Percentiles rank a stretch among this genome's conserved stretches.
Conservation (phyloP, 2,329 filamentous ascomycete genomes). For the Trichophyton equinum region DNA sequence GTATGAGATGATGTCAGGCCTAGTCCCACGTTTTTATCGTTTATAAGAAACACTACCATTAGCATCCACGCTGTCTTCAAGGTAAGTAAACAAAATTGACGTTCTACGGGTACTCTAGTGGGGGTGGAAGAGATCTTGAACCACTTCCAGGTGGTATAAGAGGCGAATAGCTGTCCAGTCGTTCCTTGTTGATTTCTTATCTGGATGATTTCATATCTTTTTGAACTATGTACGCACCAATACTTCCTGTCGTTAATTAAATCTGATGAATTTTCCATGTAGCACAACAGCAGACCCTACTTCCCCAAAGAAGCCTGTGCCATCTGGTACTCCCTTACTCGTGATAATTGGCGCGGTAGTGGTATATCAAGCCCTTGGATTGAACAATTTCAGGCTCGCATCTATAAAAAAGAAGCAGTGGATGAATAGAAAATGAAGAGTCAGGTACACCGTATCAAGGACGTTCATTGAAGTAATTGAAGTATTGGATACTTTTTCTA, state of each 20-base stretch:
- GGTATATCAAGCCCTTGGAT: no score
- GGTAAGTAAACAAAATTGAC: neutral
- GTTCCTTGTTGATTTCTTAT: neutral
- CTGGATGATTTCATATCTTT: neutral
- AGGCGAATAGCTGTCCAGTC: neutral
- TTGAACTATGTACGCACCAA: neutral
- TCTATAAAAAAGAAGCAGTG: neutral
- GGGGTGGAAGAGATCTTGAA: neutral
- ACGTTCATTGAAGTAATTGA: neutral
- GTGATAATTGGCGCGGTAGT: no score
- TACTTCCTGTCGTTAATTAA: neutral
- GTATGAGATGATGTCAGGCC: neutral
- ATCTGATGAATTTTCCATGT: neutral
- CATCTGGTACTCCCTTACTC: no score
- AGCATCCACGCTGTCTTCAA: neutral
- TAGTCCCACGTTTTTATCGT: neutral
- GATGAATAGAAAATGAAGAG: neutral
- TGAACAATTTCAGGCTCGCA: no score
- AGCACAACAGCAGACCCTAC: no score
- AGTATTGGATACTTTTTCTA: neutral
- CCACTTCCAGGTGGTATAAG: neutral
- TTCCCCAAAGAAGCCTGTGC: no score
- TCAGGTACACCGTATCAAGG: neutral
- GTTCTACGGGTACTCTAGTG: neutral
- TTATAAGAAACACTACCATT: neutral